These are phyloP conservation scores for Melampsora occidentalis DNA, from an alignment of 1,284 basidiomycete genomes.

Conservation along the genomic window DNA sequence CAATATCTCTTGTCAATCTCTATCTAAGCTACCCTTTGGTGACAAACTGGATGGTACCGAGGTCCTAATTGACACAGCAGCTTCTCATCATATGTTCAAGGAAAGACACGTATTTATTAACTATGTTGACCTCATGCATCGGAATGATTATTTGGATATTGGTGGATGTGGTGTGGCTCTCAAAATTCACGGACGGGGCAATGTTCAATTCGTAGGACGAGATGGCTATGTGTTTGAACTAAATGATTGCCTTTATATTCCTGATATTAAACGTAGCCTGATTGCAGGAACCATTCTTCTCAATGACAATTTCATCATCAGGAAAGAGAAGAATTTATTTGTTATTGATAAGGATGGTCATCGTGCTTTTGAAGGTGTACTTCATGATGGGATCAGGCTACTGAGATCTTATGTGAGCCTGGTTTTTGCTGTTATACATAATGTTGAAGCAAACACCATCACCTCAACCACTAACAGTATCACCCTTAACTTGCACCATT, in stretches of 20 bases:
- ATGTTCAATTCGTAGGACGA: not conserved
- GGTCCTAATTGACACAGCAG: not conserved
- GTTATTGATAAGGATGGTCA: not conserved
- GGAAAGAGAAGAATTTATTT: not conserved
- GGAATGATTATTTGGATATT: not conserved
- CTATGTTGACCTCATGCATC: not conserved
- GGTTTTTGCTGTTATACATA: not conserved
- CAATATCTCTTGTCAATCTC: not conserved
- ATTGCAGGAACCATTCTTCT: not conserved
- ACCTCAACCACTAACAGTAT: not conserved
- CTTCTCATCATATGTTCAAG: not conserved
- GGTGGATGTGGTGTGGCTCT: not conserved
- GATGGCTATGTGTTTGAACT: not conserved
- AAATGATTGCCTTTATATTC: not conserved
- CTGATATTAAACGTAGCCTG: not conserved
- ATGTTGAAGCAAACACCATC: not conserved
- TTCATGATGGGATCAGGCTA: no score
- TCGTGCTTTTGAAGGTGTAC: not conserved
- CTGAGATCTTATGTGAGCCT: not conserved
- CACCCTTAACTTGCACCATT: not conserved
- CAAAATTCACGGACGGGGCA: not conserved
- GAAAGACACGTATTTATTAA: not conserved
- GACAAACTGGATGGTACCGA: no score
- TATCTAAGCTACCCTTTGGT: not conserved
- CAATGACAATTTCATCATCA: not conserved